These are phyloP conservation scores for Cystobasidium pallidum DNA, from an alignment of 1,284 basidiomycete species.

Conservation along the genomic window DNA sequence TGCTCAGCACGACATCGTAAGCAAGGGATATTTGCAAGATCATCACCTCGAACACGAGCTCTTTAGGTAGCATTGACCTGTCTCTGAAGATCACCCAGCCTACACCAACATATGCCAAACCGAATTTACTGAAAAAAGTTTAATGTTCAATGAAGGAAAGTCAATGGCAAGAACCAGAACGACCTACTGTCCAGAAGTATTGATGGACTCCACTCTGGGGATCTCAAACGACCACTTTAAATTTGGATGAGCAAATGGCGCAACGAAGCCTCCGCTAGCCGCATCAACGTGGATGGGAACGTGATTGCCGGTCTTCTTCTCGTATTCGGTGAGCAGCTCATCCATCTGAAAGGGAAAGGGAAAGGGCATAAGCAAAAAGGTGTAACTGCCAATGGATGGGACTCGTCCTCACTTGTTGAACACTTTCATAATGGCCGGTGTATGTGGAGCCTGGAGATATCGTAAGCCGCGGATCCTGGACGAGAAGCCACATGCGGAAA, in stretches of 20 bases:
- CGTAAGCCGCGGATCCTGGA: not conserved
- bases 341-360: slow-evolving; percentile 66
- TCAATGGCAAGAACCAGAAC: slow-evolving; percentile 31
- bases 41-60: slow-evolving; percentile 87
- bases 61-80: slow-evolving; percentile 70
- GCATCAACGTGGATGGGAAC: slow-evolving; percentile 65
- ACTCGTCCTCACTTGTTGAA: slow-evolving; percentile 60
- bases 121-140: slow-evolving; percentile 71
- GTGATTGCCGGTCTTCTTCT: slow-evolving; percentile 81
- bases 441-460: slow-evolving; percentile 66
- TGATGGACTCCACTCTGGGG: slow-evolving; percentile 85
- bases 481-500: not conserved
- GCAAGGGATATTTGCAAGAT: slow-evolving; percentile 59
- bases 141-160: not conserved
- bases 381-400: not conserved
- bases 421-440: slow-evolving; percentile 90
- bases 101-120: slow-evolving; percentile 81
- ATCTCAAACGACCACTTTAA: slow-evolving; percentile 84
- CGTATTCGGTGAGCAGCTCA: slow-evolving; percentile 80
- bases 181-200: slow-evolving; percentile 56
- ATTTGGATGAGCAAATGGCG: slow-evolving; percentile 77
- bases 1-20: not conserved
- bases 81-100: slow-evolving; percentile 86
- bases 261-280: slow-evolving; percentile 80
- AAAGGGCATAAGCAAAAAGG: not conserved